Conservation (phyloP, 345 rosid species). For the Lagerstroemia speciosa region DNA sequence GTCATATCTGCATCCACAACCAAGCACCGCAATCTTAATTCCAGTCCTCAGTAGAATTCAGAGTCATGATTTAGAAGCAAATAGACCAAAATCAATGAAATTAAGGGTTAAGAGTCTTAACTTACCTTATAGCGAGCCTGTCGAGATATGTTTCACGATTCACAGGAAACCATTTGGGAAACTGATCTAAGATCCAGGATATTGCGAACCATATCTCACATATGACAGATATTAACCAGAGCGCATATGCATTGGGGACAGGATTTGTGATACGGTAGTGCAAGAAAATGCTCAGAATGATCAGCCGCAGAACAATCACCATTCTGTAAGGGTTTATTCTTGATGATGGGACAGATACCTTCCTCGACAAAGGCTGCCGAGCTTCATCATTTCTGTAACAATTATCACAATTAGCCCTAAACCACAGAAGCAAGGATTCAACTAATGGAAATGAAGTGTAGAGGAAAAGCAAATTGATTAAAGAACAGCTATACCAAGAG, state of each 20-base stretch:
- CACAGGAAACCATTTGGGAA: conserved; percentile 86
- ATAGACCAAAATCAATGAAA: not conserved
- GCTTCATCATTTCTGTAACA: conserved; percentile 72
- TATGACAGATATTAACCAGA: conserved; percentile 82
- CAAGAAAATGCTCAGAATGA: conserved; percentile 64
- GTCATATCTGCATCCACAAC: conserved; percentile 44
- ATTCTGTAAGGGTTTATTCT: conserved; percentile 85
- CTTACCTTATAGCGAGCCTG: conserved; percentile 72
- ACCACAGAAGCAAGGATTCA: not conserved
- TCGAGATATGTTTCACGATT: conserved; percentile 89
- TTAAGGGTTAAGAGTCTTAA: not conserved
- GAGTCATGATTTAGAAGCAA: not conserved
- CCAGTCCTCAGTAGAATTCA: not conserved
- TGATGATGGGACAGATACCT: conserved; percentile 77
- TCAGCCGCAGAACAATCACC: conserved; percentile 76
- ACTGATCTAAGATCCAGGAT: conserved; percentile 93
- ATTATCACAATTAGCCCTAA: not conserved
- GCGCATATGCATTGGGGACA: conserved; percentile 58
- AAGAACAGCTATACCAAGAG: not conserved
- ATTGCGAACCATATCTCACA: conserved; percentile 96
- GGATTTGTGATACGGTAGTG: conserved; percentile 82
- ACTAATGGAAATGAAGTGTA: not conserved
- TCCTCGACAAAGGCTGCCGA: conserved; percentile 83
- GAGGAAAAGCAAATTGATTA: not conserved
- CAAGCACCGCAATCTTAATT: not conserved